Evolutionary conservation across 1,284 basidiomycete species (phyloP).

Genomic region (Ceratobasidium sp.): DNA sequence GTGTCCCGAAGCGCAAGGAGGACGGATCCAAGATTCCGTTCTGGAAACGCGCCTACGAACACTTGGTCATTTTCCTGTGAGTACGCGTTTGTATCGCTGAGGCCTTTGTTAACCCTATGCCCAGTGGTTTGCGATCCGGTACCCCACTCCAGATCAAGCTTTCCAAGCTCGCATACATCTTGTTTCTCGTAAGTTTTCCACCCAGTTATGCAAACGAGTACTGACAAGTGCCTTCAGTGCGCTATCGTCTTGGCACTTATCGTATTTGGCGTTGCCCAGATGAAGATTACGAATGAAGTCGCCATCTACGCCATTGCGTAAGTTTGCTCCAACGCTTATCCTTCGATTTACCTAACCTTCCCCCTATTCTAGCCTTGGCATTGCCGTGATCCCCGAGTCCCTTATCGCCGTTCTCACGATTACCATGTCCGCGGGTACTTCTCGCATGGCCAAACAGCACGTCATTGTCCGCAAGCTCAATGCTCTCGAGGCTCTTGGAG

Average conservation of each 20-base stretch:
- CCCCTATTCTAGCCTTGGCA: slow-evolving; percentile 11
- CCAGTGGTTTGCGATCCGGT: slow-evolving; percentile 30
- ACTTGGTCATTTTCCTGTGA: slow-evolving; percentile 29
- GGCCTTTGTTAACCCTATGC: background rate
- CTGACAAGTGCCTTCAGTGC: background rate
- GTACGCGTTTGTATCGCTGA: background rate
- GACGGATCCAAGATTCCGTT: slow-evolving; percentile 20
- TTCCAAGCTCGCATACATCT: slow-evolving; percentile 63
- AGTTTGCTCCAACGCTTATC: background rate
- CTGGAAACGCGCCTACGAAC: background rate
- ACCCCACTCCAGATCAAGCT: slow-evolving; percentile 42
- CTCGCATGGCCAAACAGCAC: slow-evolving; percentile 57
- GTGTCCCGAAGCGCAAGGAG: background rate
- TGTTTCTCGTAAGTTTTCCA: slow-evolving; percentile 53
- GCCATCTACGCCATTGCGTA: slow-evolving; percentile 56
- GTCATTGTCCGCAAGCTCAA: slow-evolving; percentile 66
- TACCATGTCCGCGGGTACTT: slow-evolving; percentile 33
- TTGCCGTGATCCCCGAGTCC: slow-evolving; percentile 30
- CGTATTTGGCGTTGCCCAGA: slow-evolving; percentile 63
- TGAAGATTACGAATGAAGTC: slow-evolving; percentile 55
- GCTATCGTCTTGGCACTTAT: slow-evolving; percentile 64
- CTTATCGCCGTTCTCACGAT: slow-evolving; percentile 34
- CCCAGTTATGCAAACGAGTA: background rate
- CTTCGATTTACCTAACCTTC: background rate
- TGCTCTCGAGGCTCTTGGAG: slow-evolving; percentile 65